Conservation (phyloP, 2,329 filamentous ascomycete genomes). For the Pseudocercospora musae region DNA sequence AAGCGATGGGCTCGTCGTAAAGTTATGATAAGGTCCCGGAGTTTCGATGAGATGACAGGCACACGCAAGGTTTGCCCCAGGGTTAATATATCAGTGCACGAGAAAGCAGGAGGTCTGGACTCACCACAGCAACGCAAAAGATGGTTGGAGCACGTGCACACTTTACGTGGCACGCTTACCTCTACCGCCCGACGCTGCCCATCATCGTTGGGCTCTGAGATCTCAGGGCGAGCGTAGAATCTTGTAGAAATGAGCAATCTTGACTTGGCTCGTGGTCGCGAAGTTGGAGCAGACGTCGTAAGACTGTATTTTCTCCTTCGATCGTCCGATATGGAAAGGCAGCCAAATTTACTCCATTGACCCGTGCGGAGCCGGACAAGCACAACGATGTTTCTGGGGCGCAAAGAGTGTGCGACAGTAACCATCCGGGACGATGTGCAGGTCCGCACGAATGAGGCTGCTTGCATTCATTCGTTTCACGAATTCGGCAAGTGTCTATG, state of each 20-base stretch:
- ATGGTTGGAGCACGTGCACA: slow-evolving; percentile 2
- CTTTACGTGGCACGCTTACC: slow-evolving; percentile 1
- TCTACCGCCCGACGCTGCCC: not conserved
- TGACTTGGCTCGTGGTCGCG: not conserved
- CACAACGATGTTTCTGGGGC: not conserved
- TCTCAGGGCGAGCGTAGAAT: not conserved
- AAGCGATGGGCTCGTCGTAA: not conserved
- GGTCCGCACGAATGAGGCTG: slow-evolving; percentile 1
- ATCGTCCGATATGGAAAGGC: slow-evolving; percentile 1
- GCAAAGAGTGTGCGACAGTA: not conserved
- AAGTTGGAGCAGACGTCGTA: not conserved
- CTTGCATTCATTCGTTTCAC: not conserved
- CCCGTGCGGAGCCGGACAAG: not conserved
- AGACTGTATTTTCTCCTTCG: not conserved
- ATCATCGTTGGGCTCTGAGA: not conserved
- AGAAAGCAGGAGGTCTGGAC: slow-evolving; percentile 1
- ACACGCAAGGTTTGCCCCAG: slow-evolving; percentile 1
- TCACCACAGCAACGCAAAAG: not conserved
- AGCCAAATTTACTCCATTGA: not conserved
- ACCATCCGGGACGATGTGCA: not conserved
- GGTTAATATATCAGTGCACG: slow-evolving; percentile 1
- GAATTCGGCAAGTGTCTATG: not conserved
- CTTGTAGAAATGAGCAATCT: not conserved
- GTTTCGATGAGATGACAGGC: not conserved
- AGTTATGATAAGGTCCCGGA: not conserved